Evolutionary conservation across 106 monocot genomes (phyloP).

Genomic region (Allium sativum): DNA sequence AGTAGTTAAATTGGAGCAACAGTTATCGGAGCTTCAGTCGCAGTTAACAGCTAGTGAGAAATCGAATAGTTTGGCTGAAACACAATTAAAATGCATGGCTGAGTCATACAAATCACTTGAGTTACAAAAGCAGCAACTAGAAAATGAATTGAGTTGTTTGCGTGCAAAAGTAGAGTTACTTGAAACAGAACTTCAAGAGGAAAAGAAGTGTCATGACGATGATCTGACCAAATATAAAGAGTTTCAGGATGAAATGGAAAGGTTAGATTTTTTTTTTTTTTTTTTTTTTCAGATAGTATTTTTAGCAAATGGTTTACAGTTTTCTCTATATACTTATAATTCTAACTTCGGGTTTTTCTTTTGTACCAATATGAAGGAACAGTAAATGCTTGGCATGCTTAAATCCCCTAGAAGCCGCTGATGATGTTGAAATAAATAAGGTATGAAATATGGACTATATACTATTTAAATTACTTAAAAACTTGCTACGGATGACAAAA

Average conservation of each 20-base stretch:
- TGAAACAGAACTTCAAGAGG: slow-evolving; percentile 50
- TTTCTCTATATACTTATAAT: background rate
- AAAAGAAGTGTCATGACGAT: slow-evolving; percentile 60
- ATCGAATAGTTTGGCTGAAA: slow-evolving; percentile 73
- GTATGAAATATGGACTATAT: too few relatives aligned
- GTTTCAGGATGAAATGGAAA: slow-evolving; percentile 71
- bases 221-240: slow-evolving; percentile 46
- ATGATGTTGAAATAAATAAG: slow-evolving; percentile 20
- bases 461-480: background rate
- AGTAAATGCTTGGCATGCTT: slow-evolving; percentile 22
- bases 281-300: too few relatives aligned
- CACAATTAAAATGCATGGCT: slow-evolving; percentile 94
- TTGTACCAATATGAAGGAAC: slow-evolving; percentile 28
- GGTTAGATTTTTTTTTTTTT: slow-evolving; percentile 30
- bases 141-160: slow-evolving; percentile 46
- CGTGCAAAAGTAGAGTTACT: slow-evolving; percentile 36
- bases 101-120: slow-evolving; percentile 85
- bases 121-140: slow-evolving; percentile 41
- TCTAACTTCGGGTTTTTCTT: slow-evolving; percentile 6
- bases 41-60: slow-evolving; percentile 59
- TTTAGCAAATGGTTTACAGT: slow-evolving; percentile 1
- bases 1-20: slow-evolving; percentile 40
- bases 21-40: slow-evolving; percentile 29
- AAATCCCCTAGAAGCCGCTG: slow-evolving; percentile 5
- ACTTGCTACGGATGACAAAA: background rate